Evolutionary conservation across 352 stramenopile species (phyloP).

Genomic region (Peronospora belbahrii): DNA sequence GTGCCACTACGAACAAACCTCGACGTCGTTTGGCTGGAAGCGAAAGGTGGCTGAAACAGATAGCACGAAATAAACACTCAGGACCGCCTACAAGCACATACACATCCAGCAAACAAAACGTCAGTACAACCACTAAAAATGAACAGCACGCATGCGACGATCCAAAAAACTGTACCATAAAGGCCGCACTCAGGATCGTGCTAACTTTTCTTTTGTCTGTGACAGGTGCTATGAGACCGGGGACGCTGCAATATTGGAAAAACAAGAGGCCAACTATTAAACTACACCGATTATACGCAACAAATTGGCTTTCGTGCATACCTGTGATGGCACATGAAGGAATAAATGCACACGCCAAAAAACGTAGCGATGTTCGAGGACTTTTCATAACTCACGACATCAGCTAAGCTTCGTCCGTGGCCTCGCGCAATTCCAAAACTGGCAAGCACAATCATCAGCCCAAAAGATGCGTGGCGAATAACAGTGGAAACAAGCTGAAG

Average conservation of each 20-base stretch:
- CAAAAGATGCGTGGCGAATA: constrained; percentile 80
- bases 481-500: constrained; percentile 75
- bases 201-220: constrained; percentile 73
- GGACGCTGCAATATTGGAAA: constrained; percentile 36
- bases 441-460: constrained; percentile 76
- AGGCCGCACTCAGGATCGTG: constrained; percentile 50
- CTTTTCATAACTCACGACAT: constrained; percentile 71
- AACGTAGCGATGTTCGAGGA: constrained; percentile 67
- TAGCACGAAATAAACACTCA: constrained; percentile 74
- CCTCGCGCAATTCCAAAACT: constrained; percentile 58
- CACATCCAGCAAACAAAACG: not conserved
- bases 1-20: constrained; percentile 33
- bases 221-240: constrained; percentile 74
- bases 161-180: constrained; percentile 43
- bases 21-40: constrained; percentile 68
- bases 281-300: not conserved
- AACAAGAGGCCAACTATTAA: not conserved
- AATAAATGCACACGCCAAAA: constrained; percentile 86
- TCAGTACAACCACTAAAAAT: constrained; percentile 4
- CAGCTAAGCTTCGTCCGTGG: constrained; percentile 45
- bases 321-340: constrained; percentile 89
- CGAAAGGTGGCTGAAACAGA: constrained; percentile 73
- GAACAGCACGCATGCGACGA: not conserved
- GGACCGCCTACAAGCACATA: constrained; percentile 41
- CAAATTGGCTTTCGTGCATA: constrained; percentile 9